Conservation (phyloP, 495 filamentous ascomycete species). For the Collariella sp. region DNA sequence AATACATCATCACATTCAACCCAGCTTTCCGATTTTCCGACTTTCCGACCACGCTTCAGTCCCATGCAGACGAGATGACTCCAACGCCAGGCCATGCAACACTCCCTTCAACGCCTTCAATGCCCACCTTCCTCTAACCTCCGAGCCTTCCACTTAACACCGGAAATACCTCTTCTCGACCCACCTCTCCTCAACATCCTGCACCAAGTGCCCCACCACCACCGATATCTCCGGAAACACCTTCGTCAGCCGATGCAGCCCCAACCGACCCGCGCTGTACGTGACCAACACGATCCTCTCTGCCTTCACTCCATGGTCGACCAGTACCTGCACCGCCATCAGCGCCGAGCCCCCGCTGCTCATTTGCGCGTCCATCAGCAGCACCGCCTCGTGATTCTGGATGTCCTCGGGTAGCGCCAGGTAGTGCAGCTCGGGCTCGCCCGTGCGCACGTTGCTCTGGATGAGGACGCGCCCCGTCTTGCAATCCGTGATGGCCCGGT, state of each 20-base stretch:
- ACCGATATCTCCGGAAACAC: slow-evolving; percentile 81
- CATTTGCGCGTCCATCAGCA: slow-evolving; percentile 91
- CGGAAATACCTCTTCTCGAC: slow-evolving; percentile 33
- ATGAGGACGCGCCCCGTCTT: slow-evolving; percentile 82
- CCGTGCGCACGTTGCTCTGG: slow-evolving; percentile 73
- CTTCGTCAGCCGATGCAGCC: slow-evolving; percentile 69
- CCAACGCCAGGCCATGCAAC: neutral
- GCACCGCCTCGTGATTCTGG: slow-evolving; percentile 61
- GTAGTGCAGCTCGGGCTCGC: slow-evolving; percentile 89
- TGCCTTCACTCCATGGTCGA: slow-evolving; percentile 87
- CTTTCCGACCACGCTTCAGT: too few species aligned
- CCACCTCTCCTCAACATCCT: slow-evolving; percentile 31
- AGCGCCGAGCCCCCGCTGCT: slow-evolving; percentile 84
- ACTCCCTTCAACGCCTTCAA: neutral
- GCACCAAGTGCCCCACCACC: slow-evolving; percentile 63
- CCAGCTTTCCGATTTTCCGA: neutral
- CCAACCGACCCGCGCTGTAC: slow-evolving; percentile 35
- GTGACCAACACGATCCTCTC: slow-evolving; percentile 55
- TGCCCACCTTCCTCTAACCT: neutral
- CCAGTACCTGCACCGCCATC: slow-evolving; percentile 90
- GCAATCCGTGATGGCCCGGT: slow-evolving; percentile 84
- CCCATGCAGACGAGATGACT: neutral
- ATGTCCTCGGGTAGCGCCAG: slow-evolving; percentile 66
- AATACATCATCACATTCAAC: too few species aligned
- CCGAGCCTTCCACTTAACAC: slow-evolving; percentile 25